Conservation (phyloP, 2,329 filamentous ascomycete genomes). For the Fusarium annulatum region DNA sequence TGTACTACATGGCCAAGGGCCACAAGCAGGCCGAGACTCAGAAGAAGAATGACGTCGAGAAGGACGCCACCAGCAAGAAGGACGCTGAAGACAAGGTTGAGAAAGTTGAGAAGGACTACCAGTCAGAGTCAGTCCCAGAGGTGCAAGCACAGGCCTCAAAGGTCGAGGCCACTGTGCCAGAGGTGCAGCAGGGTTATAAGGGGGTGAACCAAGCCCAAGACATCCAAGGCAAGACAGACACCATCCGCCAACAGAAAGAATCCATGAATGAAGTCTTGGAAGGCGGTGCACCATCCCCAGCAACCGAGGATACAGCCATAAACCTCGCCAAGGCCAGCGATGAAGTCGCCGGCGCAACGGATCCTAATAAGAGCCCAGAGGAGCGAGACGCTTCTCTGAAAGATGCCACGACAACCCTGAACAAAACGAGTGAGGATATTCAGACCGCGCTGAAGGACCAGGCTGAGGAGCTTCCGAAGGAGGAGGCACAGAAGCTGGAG, state of each 20-base stretch:
- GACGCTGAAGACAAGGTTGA: neutral
- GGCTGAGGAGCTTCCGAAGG: neutral
- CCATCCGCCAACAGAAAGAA: neutral
- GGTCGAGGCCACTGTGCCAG: neutral
- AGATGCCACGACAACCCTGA: neutral
- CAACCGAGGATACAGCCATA: neutral
- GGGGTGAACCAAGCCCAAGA: neutral
- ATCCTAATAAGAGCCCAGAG: neutral
- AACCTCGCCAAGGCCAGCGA: neutral
- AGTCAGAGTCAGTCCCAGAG: neutral
- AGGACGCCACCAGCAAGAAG: neutral
- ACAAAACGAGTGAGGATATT: neutral
- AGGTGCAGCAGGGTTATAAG: neutral
- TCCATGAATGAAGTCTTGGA: neutral
- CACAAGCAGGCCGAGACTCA: neutral
- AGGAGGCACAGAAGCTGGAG: neutral
- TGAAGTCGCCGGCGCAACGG: neutral
- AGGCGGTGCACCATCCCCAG: neutral
- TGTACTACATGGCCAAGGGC: neutral
- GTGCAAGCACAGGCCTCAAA: neutral
- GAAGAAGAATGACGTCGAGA: neutral
- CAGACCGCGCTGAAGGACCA: neutral
- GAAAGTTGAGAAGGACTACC: neutral
- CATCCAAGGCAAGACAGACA: neutral
- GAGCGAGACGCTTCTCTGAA: neutral